These are phyloP conservation scores for Yamadazyma spencermartinsiae DNA, from an alignment of 1,139 yeast species.

Conservation along the genomic window DNA sequence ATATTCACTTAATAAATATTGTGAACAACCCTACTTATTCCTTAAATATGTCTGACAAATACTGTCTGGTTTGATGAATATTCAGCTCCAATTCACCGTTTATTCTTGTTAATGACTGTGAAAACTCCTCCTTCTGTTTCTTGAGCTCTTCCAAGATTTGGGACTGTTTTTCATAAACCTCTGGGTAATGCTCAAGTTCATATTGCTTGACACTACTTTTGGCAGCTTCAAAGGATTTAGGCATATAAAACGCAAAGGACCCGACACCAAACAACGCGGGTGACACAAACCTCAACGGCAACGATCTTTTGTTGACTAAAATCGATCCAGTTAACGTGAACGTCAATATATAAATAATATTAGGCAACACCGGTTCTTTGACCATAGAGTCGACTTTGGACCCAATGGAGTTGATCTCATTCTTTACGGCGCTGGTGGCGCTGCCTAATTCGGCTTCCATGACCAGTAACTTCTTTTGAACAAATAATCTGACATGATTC, in stretches of 20 bases:
- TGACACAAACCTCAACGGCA: constrained; percentile 50
- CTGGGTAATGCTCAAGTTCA: constrained; percentile 53
- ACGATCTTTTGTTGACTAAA: constrained; percentile 43
- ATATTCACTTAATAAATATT: too few relatives aligned
- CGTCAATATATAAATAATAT: constrained; percentile 53
- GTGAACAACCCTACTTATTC: constrained; percentile 5
- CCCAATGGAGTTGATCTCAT: constrained; percentile 36
- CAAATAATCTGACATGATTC: constrained; percentile 35
- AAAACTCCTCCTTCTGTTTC: constrained; percentile 14
- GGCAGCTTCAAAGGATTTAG: constrained; percentile 26
- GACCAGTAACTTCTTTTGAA: constrained; percentile 38
- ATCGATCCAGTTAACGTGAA: constrained; percentile 58
- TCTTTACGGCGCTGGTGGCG: constrained; percentile 43
- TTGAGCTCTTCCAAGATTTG: constrained; percentile 16
- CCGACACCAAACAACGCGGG: constrained; percentile 52
- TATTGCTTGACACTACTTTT: constrained; percentile 51
- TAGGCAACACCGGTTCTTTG: constrained; percentile 54
- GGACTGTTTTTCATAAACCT: constrained; percentile 27
- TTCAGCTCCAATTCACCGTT: constrained; percentile 19
- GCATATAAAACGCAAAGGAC: constrained; percentile 40
- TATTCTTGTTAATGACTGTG: constrained; percentile 13
- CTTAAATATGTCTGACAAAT: constrained; percentile 19
- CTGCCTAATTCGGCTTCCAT: constrained; percentile 45
- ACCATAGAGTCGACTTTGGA: constrained; percentile 26
- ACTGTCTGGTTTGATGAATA: constrained; percentile 32